A percentile compares a stretch with the other conserved stretches of the same genome.
These are phyloP conservation scores for Holtermannia corniformis DNA, from an alignment of 768 basidiomycete species.

Conservation along the genomic window DNA sequence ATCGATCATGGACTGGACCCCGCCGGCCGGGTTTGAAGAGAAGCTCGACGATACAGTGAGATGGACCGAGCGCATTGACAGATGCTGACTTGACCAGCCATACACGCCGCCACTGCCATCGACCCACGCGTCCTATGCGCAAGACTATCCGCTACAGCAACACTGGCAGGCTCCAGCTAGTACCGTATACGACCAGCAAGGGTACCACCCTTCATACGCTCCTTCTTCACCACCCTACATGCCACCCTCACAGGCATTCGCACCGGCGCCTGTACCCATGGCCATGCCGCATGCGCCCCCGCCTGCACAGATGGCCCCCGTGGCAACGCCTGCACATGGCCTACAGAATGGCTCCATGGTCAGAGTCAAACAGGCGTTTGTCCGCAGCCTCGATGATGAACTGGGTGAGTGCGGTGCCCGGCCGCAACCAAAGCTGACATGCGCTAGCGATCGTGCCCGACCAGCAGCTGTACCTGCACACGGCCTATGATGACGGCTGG, in stretches of 20 bases:
- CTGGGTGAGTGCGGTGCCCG: conserved; percentile 24
- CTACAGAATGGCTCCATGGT: conserved; percentile 33
- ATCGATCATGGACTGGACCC: conserved; percentile 21
- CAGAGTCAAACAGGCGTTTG: conserved; percentile 35
- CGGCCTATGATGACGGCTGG: conserved; percentile 41
- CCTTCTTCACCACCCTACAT: neutral
- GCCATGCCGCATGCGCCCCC: conserved; percentile 1
- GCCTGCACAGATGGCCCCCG: neutral
- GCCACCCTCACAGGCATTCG: neutral
- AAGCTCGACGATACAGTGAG: neutral
- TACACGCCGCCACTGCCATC: neutral
- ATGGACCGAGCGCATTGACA: neutral
- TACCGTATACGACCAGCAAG: too few relatives aligned
- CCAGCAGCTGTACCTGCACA: conserved; percentile 37
- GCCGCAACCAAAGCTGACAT: conserved; percentile 5
- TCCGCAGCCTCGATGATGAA: conserved; percentile 38
- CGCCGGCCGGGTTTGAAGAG: neutral
- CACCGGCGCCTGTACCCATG: neutral
- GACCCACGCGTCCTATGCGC: neutral
- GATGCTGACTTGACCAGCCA: neutral
- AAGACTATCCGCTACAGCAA: neutral
- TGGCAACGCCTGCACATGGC: conserved; percentile 1
- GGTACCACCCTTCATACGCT: neutral
- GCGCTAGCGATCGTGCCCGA: conserved; percentile 32
- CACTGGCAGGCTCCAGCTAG: too few relatives aligned